Conservation (phyloP, 768 basidiomycete species). For the Floccularia luteovirens region DNA sequence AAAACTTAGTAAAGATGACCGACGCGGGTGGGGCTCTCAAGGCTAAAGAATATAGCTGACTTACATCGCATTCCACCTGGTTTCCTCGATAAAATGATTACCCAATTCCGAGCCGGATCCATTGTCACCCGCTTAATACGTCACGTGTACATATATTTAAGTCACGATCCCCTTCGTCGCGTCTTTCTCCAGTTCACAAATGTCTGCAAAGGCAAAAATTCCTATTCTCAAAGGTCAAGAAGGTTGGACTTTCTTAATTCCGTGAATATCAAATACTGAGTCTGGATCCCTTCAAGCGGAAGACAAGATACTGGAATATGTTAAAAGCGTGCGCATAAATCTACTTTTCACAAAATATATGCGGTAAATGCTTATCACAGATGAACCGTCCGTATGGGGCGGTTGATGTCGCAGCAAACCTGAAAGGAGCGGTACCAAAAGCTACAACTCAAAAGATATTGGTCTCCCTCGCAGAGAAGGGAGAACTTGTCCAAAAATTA, state of each 20-base stretch:
- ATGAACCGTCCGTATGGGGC: slow-evolving; percentile 94
- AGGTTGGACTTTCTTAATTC: too few relatives aligned
- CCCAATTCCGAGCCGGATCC: neutral
- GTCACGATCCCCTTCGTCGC: slow-evolving; percentile 1
- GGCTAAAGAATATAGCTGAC: neutral
- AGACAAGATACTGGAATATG: slow-evolving; percentile 68
- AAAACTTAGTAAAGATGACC: neutral
- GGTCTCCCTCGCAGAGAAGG: slow-evolving; percentile 75
- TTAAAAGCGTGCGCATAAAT: slow-evolving; percentile 48
- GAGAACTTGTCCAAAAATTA: slow-evolving; percentile 70
- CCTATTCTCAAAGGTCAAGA: slow-evolving; percentile 68
- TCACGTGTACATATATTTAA: neutral
- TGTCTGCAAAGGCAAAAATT: slow-evolving; percentile 50
- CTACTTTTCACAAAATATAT: slow-evolving; percentile 2
- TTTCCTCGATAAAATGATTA: neutral
- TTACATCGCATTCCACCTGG: neutral
- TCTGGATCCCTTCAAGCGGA: slow-evolving; percentile 42
- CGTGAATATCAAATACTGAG: neutral
- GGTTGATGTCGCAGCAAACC: slow-evolving; percentile 85
- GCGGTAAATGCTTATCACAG: slow-evolving; percentile 25
- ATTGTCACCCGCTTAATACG: neutral
- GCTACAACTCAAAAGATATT: slow-evolving; percentile 81
- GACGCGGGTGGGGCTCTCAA: neutral
- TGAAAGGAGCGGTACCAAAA: slow-evolving; percentile 86
- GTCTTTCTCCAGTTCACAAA: slow-evolving; percentile 9